These are phyloP conservation scores for Candida vaughaniae DNA, from an alignment of 805 yeast species.

Conservation along the genomic window DNA sequence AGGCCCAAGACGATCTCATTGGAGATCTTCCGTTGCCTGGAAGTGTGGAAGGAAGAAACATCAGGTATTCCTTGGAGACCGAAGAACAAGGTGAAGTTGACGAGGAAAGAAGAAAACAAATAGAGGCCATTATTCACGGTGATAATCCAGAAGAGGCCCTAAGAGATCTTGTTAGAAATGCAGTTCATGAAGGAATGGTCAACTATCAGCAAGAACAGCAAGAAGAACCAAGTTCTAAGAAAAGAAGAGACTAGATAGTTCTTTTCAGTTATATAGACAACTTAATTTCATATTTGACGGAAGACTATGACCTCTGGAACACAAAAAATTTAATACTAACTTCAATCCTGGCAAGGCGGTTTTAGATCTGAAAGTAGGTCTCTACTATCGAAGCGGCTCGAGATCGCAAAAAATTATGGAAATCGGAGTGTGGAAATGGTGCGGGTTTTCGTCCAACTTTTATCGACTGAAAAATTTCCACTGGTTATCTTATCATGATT, in stretches of 20 bases:
- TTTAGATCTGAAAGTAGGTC: no score
- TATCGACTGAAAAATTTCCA: conserved; percentile 6
- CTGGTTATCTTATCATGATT: neutral
- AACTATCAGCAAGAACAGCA: conserved; percentile 22
- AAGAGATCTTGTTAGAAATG: conserved; percentile 62
- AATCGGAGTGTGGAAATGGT: no score
- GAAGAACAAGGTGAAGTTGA: conserved; percentile 23
- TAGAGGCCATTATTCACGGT: conserved; percentile 72
- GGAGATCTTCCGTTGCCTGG: conserved; percentile 37
- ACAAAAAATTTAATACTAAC: no score
- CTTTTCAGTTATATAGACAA: no score
- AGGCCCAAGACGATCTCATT: neutral
- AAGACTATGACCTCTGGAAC: no score
- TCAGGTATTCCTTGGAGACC: conserved; percentile 55
- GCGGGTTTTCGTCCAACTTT: conserved; percentile 1
- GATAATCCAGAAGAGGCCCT: conserved; percentile 81
- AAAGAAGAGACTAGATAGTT: conserved; percentile 11
- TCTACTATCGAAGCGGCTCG: no score
- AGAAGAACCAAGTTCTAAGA: conserved; percentile 18
- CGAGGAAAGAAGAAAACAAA: conserved; percentile 56
- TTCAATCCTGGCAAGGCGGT: no score
- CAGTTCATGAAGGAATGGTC: conserved; percentile 58
- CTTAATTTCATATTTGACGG: no score
- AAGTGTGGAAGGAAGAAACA: conserved; percentile 44
- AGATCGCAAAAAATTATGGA: no score